Percentiles rank a stretch among this genome's conserved stretches.
Evolutionary conservation across 1,139 yeast species (phyloP).

Genomic region (Pichia sp.): DNA sequence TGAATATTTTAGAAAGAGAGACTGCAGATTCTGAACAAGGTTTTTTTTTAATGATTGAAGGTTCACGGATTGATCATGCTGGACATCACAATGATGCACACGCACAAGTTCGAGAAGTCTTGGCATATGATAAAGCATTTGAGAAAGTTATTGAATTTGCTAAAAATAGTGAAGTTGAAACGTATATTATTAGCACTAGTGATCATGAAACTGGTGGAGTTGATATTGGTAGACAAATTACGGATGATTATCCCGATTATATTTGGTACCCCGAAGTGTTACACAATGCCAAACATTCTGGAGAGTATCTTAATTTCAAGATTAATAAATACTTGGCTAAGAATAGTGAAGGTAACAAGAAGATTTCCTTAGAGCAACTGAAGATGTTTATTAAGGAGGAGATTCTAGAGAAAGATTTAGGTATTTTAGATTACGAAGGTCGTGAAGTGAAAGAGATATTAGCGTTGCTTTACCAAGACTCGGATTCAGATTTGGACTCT

Average conservation of each 20-base stretch:
- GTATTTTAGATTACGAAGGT: conserved; percentile 45
- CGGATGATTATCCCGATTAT: conserved; percentile 55
- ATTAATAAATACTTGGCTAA: conserved; percentile 23
- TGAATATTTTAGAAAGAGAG: conserved; percentile 57
- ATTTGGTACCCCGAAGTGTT: conserved; percentile 74
- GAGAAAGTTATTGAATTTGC: conserved; percentile 62
- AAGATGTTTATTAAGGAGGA: conserved; percentile 42
- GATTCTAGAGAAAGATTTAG: conserved; percentile 44
- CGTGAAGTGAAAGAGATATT: conserved; percentile 6
- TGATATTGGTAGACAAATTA: conserved; percentile 66
- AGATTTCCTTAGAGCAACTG: conserved; percentile 25
- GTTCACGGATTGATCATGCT: conserved; percentile 87
- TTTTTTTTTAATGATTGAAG: conserved; percentile 75
- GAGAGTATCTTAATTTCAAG: conserved; percentile 51
- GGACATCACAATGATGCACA: conserved; percentile 88
- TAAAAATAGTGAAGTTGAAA: conserved; percentile 56
- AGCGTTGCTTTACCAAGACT: conserved; percentile 1
- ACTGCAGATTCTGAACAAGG: conserved; percentile 67
- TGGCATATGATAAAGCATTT: conserved; percentile 73
- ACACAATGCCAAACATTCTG: conserved; percentile 59
- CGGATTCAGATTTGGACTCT: no score
- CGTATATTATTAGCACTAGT: conserved; percentile 68
- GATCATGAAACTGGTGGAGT: conserved; percentile 94
- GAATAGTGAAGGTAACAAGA: no score
- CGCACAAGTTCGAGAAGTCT: conserved; percentile 73